A percentile compares a stretch with the other conserved stretches of the same genome.
Evolutionary conservation across 2,329 filamentous ascomycete species (phyloP).

Genomic region (Ascochyta koolunga): DNA sequence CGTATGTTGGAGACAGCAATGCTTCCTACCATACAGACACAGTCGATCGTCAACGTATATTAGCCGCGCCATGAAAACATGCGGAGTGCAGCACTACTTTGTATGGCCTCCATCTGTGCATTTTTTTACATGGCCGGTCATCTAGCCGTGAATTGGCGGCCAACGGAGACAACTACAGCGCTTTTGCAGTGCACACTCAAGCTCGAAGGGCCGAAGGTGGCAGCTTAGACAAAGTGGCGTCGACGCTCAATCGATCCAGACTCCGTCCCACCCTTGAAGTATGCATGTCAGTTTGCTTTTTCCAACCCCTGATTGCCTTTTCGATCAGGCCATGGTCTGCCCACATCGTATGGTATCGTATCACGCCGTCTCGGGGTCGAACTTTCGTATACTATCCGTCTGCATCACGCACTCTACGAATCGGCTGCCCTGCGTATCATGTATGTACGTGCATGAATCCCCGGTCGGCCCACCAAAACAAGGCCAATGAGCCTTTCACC

Average conservation of each 20-base stretch:
- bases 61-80: background rate
- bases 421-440: background rate
- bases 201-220: background rate
- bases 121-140: too few relatives aligned
- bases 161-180: background rate
- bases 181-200: background rate
- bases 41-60: background rate
- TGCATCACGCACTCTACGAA: background rate
- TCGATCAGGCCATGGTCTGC: conserved; percentile 7
- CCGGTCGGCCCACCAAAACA: background rate
- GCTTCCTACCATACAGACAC: too few relatives aligned
- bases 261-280: background rate
- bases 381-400: background rate
- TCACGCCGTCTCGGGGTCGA: background rate
- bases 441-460: background rate
- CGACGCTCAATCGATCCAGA: conserved; percentile 4
- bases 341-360: background rate
- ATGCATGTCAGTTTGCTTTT: conserved; percentile 11
- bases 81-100: background rate
- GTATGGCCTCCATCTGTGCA: background rate
- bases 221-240: background rate
- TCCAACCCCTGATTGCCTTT: conserved; percentile 1
- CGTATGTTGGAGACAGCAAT: too few relatives aligned
- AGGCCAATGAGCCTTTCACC: background rate
- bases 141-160: background rate